These are phyloP conservation scores for Mycena crocata DNA, from an alignment of 768 basidiomycete genomes.

Conservation along the genomic window DNA sequence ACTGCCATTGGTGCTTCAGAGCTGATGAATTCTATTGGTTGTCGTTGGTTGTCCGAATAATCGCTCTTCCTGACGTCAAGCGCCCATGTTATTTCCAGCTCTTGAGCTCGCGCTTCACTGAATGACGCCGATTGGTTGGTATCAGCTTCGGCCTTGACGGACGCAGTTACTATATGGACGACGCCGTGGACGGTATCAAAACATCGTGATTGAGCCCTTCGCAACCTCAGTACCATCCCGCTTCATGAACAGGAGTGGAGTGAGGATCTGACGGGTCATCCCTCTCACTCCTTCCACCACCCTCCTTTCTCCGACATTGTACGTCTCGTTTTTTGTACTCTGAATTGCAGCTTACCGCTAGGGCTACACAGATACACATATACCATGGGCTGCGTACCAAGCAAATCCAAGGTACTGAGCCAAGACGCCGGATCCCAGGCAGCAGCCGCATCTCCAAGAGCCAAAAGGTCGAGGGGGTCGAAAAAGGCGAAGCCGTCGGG, in stretches of 20 bases:
- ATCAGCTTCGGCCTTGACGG: background rate
- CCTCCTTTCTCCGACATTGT: constrained; percentile 2
- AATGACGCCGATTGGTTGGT: too few relatives aligned
- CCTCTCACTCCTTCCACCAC: background rate
- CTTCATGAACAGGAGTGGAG: background rate
- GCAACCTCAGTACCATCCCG: background rate
- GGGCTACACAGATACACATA: background rate
- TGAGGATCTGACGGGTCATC: background rate
- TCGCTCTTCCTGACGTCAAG: too few relatives aligned
- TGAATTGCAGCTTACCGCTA: too few relatives aligned
- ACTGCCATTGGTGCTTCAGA: too few relatives aligned
- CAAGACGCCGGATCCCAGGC: constrained; percentile 12
- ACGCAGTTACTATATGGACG: too few relatives aligned
- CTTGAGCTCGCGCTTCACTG: too few relatives aligned
- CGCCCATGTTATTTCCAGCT: too few relatives aligned
- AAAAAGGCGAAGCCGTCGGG: background rate
- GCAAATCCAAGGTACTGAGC: constrained; percentile 19
- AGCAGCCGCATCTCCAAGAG: background rate
- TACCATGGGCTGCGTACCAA: constrained; percentile 31
- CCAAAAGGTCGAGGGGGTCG: constrained; percentile 1
- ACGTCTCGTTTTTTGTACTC: background rate
- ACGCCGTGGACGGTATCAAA: constrained; percentile 1
- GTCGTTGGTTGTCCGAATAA: too few relatives aligned
- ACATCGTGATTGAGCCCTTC: constrained; percentile 15
- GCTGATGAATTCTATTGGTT: too few relatives aligned